Base-by-base conservation (phyloP, 106 monocot species). In the Phalaenopsis aphrodite region DNA sequence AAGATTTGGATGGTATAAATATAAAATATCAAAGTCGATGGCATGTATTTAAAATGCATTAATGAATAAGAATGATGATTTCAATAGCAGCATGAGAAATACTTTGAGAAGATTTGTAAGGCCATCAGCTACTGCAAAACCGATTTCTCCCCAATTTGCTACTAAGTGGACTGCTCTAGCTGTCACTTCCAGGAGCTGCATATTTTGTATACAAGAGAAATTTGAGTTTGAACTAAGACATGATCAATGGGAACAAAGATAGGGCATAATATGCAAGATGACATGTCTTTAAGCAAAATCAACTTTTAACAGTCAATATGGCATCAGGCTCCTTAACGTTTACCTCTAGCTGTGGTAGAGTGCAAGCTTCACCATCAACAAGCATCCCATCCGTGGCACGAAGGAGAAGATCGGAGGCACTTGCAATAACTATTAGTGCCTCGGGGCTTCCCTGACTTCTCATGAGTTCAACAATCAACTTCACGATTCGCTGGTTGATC, bases 311-410 rank as follows among this genome's bases (percentile, higher is more conserved):
- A 52, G 52, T 52, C 52, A 52, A 52, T 52, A 52, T 12, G 9
- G 11, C 15, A 36, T 14, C 2, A 10, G 5, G 0, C 15, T 39
- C 39, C 9, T 39, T 71, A 9, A 19, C 4, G n/a, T 71, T 84
- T 89, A 99, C 99, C 99, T 99, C 94, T 76, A 95, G 83, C 75
- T 99, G 99, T 46, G 95, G 99, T 41, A 99, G 81, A 64, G 95
- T 95, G 80, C 95, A 99, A 23, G 94, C 99, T 86, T 99, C 93
- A 17, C 99, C 95, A 84, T 95, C 95, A 56, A 99, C 93, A 78
- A 99, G 99, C 93, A 99, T 95, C 77, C 99, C 99, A 86, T 99
- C 99, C 19, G 99, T 99, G 16, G 99, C 99, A 66, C 99, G 94
- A 36, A 99, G 91, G 37, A 99, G 95, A 85, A 99, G 89, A 86